phyloP scores from a whole-genome alignment of 306 rosid genomes.

The Cicer bijugum region DNA sequence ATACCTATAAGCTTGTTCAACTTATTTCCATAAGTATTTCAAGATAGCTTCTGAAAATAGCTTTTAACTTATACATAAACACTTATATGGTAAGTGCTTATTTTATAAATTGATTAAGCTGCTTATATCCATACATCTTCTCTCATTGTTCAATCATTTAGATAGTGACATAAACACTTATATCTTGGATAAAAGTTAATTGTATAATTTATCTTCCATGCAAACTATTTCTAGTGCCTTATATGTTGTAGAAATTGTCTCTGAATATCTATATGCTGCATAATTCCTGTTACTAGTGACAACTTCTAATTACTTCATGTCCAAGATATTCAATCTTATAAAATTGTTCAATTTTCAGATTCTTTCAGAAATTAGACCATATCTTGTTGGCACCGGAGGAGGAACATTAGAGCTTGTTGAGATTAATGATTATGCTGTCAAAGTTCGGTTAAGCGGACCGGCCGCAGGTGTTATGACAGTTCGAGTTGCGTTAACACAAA shows the following conservation, averaged over 20 bases:
- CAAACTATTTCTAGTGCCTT: slow-evolving; percentile 21
- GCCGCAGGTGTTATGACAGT: slow-evolving; percentile 94
- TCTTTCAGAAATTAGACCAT: slow-evolving; percentile 92
- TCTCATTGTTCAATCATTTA: slow-evolving; percentile 9
- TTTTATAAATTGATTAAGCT: not conserved
- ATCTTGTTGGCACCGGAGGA: slow-evolving; percentile 93
- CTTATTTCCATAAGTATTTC: not conserved
- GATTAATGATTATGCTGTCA: slow-evolving; percentile 72
- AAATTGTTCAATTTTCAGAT: slow-evolving; percentile 58
- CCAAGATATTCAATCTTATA: slow-evolving; percentile 5
- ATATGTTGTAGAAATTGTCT: slow-evolving; percentile 18
- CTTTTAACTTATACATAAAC: not conserved
- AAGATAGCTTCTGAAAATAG: not conserved
- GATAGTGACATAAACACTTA: not conserved
- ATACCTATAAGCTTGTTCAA: no score
- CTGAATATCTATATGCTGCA: not conserved
- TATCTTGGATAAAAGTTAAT: not conserved
- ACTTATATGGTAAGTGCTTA: not conserved
- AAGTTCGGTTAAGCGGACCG: slow-evolving; percentile 85
- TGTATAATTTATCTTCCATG: no score
- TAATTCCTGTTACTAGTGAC: slow-evolving; percentile 33
- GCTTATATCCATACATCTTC: not conserved
- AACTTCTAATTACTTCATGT: slow-evolving; percentile 4
- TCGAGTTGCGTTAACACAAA: slow-evolving; percentile 90
- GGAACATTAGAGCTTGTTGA: slow-evolving; percentile 79